A percentile compares a stretch with the other conserved stretches of the same genome.
Evolutionary conservation across 108 stramenopile species (phyloP).

Genomic region (Stephanodiscus minutulus): DNA sequence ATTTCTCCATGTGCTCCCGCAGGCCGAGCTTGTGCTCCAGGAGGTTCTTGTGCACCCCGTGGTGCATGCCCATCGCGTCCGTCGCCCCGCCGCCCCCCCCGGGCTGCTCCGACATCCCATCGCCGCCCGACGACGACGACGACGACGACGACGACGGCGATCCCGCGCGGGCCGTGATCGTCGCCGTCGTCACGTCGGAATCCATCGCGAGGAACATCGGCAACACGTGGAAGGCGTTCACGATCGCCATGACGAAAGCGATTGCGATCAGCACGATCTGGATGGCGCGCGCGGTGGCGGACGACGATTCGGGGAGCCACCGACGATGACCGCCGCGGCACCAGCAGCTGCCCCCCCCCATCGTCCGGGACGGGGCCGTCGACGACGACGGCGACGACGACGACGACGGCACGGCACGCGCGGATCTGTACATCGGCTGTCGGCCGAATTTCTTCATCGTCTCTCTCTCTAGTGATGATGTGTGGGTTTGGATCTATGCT

Average conservation of each 20-base stretch:
- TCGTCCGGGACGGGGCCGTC: no score
- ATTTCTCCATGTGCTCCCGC: slow-evolving; percentile 24
- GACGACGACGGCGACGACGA: slow-evolving; percentile 12
- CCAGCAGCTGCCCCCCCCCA: not conserved
- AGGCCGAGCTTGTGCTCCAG: slow-evolving; percentile 23
- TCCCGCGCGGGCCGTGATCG: no score
- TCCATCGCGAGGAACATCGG: slow-evolving; percentile 30
- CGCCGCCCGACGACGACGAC: not conserved
- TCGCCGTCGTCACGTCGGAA: not conserved
- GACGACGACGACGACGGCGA: not conserved
- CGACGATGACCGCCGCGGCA: slow-evolving; percentile 12
- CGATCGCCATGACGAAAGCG: slow-evolving; percentile 14
- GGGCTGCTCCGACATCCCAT: no score
- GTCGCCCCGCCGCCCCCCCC: no score
- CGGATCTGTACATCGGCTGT: slow-evolving; percentile 31
- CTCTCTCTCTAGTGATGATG: not conserved
- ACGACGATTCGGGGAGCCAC: no score
- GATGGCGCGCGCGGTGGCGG: slow-evolving; percentile 18
- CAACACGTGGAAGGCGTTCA: slow-evolving; percentile 15
- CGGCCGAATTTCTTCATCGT: slow-evolving; percentile 29
- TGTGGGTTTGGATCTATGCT: no score
- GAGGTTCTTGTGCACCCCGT: slow-evolving; percentile 45
- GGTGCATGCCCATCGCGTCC: slow-evolving; percentile 17
- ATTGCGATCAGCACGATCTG: slow-evolving; percentile 15
- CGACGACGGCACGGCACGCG: slow-evolving; percentile 40